Percentiles rank a stretch among this genome's conserved stretches.
Evolutionary conservation across 495 filamentous ascomycete species (phyloP).

Genomic region (Penicillium fimorum): DNA sequence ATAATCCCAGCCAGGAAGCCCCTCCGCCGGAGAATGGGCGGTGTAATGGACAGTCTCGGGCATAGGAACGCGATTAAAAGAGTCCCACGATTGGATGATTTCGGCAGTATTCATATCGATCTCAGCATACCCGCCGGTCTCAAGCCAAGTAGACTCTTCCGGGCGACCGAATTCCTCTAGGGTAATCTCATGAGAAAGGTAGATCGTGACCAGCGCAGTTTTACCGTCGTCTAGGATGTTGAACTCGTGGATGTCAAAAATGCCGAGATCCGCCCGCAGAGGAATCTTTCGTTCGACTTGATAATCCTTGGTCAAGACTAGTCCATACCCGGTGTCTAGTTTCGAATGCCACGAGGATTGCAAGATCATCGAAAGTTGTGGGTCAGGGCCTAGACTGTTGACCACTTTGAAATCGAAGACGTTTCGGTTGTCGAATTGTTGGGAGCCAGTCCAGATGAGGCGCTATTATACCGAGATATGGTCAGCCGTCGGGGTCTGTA

Average conservation of each 20-base stretch:
- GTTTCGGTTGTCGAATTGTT: conserved; percentile 33
- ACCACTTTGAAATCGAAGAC: conserved; percentile 41
- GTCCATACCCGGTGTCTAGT: conserved; percentile 27
- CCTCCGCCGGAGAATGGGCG: conserved; percentile 13
- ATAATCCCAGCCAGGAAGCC: conserved; percentile 50
- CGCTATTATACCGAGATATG: conserved; percentile 22
- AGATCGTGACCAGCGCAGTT: conserved; percentile 42
- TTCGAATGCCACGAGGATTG: conserved; percentile 31
- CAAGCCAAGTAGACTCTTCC: conserved; percentile 28
- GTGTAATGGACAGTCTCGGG: conserved; percentile 27
- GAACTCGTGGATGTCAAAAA: conserved; percentile 49
- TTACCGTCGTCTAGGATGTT: conserved; percentile 36
- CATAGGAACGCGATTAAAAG: conserved; percentile 37
- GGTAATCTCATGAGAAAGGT: conserved; percentile 41
- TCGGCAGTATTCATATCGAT: conserved; percentile 42
- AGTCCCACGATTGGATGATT: conserved; percentile 45
- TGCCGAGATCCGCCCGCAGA: conserved; percentile 31
- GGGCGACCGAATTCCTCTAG: conserved; percentile 39
- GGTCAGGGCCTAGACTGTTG: conserved; percentile 27
- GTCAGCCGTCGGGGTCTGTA: conserved; percentile 1
- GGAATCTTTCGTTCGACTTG: conserved; percentile 33
- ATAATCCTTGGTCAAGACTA: conserved; percentile 33
- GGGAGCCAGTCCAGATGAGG: conserved; percentile 35
- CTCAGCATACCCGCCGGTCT: conserved; percentile 40
- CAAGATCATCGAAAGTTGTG: conserved; percentile 45